Percentiles rank a stretch among this genome's conserved stretches.
phyloP scores from a whole-genome alignment of 73 alveolate genomes.

The Loxodes magnus region DNA sequence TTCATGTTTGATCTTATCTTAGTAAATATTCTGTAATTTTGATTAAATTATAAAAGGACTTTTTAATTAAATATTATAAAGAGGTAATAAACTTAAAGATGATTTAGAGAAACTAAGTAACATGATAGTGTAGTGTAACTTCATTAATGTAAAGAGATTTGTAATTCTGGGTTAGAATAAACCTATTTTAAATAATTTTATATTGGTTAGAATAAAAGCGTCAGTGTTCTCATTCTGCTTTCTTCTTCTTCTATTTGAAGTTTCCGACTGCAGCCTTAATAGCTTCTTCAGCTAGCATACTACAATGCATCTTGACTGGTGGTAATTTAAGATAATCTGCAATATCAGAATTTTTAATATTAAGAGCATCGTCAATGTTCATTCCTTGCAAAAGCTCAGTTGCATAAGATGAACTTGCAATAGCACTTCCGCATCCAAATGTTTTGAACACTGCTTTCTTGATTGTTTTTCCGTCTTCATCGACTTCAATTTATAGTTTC shows the following conservation, averaged over 20 bases:
- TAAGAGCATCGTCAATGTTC: constrained; percentile 69
- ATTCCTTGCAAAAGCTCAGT: constrained; percentile 76
- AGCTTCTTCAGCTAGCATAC: constrained; percentile 94
- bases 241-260: constrained; percentile 42
- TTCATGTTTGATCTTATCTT: too few relatives aligned
- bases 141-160: too few relatives aligned
- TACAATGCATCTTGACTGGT: constrained; percentile 86
- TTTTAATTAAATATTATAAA: too few relatives aligned
- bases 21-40: too few relatives aligned
- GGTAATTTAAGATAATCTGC: constrained; percentile 75
- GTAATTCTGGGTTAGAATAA: too few relatives aligned
- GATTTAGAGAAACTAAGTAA: too few relatives aligned
- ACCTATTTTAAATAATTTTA: too few relatives aligned
- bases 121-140: too few relatives aligned
- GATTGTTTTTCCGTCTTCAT: constrained; percentile 73
- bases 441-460: constrained; percentile 91
- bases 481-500: constrained; percentile 79
- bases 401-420: constrained; percentile 83
- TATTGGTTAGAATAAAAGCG: too few relatives aligned
- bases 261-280: constrained; percentile 82
- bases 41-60: too few relatives aligned
- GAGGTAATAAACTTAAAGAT: too few relatives aligned
- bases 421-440: constrained; percentile 94
- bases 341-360: constrained; percentile 75
- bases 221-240: background rate